Percentiles rank a stretch among this genome's conserved stretches.
Evolutionary conservation across 139 green algal species (phyloP).

Genomic region (Volvox africanus): DNA sequence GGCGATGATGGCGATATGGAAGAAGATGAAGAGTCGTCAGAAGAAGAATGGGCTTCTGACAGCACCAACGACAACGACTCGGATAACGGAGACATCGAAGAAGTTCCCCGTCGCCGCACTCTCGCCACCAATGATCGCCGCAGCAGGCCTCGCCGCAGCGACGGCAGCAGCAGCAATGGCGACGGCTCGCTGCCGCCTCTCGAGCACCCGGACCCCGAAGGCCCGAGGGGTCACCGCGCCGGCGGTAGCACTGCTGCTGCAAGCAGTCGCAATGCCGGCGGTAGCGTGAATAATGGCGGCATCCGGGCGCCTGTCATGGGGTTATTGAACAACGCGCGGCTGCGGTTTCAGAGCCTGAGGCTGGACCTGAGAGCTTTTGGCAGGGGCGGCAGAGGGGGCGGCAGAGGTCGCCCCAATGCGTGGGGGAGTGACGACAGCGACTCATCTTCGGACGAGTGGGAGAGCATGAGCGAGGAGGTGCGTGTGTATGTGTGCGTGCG

Average conservation of each 20-base stretch:
- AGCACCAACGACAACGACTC: neutral
- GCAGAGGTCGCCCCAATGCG: neutral
- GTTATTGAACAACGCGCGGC: neutral
- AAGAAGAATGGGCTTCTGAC: neutral
- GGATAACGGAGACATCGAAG: slow-evolving; percentile 4
- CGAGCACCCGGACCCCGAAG: too few relatives aligned
- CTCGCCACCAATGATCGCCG: neutral
- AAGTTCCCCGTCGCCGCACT: neutral
- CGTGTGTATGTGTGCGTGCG: neutral
- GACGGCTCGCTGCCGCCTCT: neutral
- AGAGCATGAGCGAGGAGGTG: slow-evolving; percentile 20
- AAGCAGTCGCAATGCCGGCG: neutral
- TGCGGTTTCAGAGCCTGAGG: neutral
- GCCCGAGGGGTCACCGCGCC: too few relatives aligned
- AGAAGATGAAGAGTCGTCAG: too few relatives aligned
- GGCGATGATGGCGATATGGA: too few relatives aligned
- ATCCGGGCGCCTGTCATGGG: neutral
- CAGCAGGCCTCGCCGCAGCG: neutral
- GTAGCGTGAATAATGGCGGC: neutral
- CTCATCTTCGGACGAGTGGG: slow-evolving; percentile 7
- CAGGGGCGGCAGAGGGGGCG: neutral
- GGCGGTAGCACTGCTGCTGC: too few relatives aligned
- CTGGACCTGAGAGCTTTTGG: neutral
- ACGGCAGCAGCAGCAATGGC: neutral
- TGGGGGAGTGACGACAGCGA: neutral